Evolutionary conservation across 2,329 filamentous ascomycete genomes (phyloP), one percentile per base, ranked within the genome.

Genomic region (Penicillium sp.): DNA sequence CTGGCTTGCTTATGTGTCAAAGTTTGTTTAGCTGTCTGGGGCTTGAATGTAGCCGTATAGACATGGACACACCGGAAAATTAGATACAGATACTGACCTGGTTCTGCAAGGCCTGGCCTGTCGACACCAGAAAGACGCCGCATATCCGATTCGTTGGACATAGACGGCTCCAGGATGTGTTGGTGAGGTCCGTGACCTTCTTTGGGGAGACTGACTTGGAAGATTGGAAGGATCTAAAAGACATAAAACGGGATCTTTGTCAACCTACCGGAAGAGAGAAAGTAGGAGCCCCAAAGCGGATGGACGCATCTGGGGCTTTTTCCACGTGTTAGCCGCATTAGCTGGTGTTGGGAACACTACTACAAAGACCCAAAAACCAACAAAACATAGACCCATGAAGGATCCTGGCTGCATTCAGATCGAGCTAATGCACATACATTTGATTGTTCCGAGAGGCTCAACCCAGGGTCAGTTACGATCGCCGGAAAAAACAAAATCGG

Each of bases 261-360:
- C n/a, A 42, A 8, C 37, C 37, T 42, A 42, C 16, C 16, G 37
- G 37, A 42, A 42, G 37, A 42, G 37, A 21, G n/a, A 42, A 42
- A 7, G 21, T 21, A 50, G 8, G n/a, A 39, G 31, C 22, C 35
- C 37, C 37, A 39, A 31, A 33, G 10, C 7, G 11, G 19, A 43
- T 43, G 16, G 33, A 22, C 24, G 42, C 9, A 11, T 43, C 37
- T 24, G 16, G 35, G 21, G n/a, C 37, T 16, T 16, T 22, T 44
- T 6, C 49, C 49, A 52, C 49, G 49, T 52, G 49, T 52, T 8
- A 43, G 49, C 37, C 49, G 49, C 49, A 52, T 42, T 21, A 50
- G 31, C 11, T 42, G 42, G 22, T 52, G 49, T 52, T 53, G 50
- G 50, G 39, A 46, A 19, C 14, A 37, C 16, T 31, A 46, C 22